phyloP scores from a whole-genome alignment of 73 alveolate genomes.

The Blepharisma japonicum region DNA sequence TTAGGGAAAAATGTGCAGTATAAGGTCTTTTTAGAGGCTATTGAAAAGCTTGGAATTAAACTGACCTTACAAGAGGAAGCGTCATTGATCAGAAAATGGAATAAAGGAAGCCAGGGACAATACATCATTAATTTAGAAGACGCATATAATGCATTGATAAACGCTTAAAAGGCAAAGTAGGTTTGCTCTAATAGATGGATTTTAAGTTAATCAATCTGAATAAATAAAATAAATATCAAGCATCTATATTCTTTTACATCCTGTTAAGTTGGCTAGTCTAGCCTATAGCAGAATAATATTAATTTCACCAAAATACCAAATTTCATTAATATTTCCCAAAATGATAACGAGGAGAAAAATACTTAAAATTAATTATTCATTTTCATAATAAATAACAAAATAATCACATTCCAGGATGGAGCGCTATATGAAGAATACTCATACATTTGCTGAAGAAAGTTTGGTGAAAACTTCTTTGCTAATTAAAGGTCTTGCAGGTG shows the following conservation, averaged over 20 bases:
- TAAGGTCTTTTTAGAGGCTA: slow-evolving; percentile 7
- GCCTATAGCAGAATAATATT: too few species aligned
- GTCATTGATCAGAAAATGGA: slow-evolving; percentile 10
- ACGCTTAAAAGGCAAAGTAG: not conserved
- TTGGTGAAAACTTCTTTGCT: not conserved
- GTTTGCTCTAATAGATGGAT: not conserved
- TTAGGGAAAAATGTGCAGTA: not conserved
- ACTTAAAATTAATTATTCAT: too few species aligned
- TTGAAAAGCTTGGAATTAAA: not conserved
- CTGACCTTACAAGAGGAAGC: not conserved
- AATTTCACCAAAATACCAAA: too few species aligned
- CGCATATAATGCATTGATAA: not conserved
- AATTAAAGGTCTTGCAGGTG: slow-evolving; percentile 11
- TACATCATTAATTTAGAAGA: not conserved
- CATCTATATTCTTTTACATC: not conserved
- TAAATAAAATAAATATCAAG: not conserved
- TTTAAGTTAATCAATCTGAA: not conserved
- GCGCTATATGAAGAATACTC: too few species aligned
- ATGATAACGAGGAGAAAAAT: too few species aligned
- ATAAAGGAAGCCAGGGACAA: not conserved
- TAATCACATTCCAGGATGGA: too few species aligned
- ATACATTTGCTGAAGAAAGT: not conserved
- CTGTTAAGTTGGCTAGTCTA: too few species aligned
- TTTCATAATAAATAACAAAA: too few species aligned
- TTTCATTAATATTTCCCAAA: too few species aligned